These are phyloP conservation scores for Arctostaphylos glauca DNA, from an alignment of 148 eudicot species.

Conservation along the genomic window DNA sequence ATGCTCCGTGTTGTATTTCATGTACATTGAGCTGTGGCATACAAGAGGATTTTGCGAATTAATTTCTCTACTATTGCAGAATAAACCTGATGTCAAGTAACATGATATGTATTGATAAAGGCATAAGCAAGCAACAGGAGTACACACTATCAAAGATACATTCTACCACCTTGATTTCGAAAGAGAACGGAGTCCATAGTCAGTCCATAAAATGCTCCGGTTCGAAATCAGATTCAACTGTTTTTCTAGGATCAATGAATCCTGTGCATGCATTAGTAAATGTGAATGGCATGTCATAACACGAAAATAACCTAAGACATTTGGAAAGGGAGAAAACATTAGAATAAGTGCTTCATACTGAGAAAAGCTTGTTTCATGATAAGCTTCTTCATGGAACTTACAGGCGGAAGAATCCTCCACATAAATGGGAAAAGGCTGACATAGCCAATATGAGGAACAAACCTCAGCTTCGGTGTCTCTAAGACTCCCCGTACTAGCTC, in stretches of 20 bases:
- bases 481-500: conserved; percentile 78
- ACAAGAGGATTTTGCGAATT: neutral
- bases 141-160: neutral
- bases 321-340: neutral
- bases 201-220: conserved; percentile 72
- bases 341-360: neutral
- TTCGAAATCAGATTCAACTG: conserved; percentile 92
- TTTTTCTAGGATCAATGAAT: conserved; percentile 70
- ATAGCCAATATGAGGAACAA: conserved; percentile 96
- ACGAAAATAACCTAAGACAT: neutral
- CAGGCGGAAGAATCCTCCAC: conserved; percentile 80
- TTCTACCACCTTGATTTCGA: conserved; percentile 68
- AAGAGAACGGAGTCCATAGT: conserved; percentile 84
- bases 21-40: conserved; percentile 72
- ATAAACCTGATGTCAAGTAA: conserved; percentile 7
- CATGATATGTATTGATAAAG: neutral
- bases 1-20: conserved; percentile 94
- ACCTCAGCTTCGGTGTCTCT: conserved; percentile 63
- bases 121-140: neutral
- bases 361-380: neutral
- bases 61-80: neutral
- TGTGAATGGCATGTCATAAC: neutral
- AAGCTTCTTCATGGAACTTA: conserved; percentile 40
- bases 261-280: conserved; percentile 36
- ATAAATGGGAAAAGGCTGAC: conserved; percentile 91